Percentiles rank a stretch among this genome's conserved stretches.
These are phyloP conservation scores for Tricholoma flavovirens DNA, from an alignment of 768 basidiomycete genomes.

Conservation along the genomic window DNA sequence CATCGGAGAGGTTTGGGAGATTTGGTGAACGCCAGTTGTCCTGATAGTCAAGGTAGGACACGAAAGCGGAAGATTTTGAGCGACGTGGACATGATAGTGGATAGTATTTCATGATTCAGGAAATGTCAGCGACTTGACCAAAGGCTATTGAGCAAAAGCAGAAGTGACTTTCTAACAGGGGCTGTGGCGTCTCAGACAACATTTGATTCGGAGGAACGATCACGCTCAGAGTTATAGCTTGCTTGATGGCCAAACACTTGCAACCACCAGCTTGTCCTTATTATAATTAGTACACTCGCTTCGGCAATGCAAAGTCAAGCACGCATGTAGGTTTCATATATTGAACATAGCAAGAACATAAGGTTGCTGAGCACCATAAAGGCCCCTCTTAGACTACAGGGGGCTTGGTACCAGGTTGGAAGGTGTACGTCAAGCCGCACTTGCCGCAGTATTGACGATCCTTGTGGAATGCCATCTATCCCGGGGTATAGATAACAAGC, in stretches of 20 bases:
- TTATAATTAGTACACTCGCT: background rate
- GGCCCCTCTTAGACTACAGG: constrained; percentile 51
- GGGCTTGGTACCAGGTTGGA: constrained; percentile 75
- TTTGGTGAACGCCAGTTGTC: background rate
- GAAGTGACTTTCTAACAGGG: too few species aligned
- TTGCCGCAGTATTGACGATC: constrained; percentile 98
- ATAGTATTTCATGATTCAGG: too few species aligned
- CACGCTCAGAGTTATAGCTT: too few species aligned
- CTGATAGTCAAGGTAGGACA: background rate
- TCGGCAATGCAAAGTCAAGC: background rate
- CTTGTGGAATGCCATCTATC: constrained; percentile 96
- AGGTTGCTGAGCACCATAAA: background rate
- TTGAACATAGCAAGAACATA: background rate
- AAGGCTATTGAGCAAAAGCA: too few species aligned
- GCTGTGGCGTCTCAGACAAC: too few species aligned
- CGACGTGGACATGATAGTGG: background rate
- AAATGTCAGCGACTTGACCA: too few species aligned
- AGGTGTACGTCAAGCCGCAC: constrained; percentile 84
- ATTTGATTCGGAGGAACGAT: too few species aligned
- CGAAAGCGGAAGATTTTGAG: background rate
- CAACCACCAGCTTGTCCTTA: background rate
- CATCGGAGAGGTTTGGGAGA: background rate
- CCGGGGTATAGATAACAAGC: constrained; percentile 16
- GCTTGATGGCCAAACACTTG: too few species aligned
- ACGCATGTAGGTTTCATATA: background rate